phyloP scores from a whole-genome alignment of 2,329 filamentous ascomycete genomes.

The Arthrobotrys iridis region DNA sequence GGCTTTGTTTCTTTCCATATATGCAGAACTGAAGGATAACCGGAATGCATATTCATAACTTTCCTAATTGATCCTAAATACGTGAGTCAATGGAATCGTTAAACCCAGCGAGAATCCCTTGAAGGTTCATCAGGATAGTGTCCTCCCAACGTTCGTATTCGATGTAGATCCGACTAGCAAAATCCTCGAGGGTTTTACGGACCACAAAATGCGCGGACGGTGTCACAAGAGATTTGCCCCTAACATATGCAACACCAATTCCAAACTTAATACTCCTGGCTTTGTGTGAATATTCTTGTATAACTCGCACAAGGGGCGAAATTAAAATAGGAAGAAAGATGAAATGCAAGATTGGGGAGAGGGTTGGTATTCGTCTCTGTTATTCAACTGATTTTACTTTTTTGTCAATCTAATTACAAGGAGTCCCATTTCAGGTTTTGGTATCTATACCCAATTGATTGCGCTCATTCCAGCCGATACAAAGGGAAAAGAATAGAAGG shows the following conservation, averaged over 20 bases:
- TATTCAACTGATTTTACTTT: neutral
- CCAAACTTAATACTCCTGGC: neutral
- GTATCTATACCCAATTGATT: conserved; percentile 13
- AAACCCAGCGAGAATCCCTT: conserved; percentile 3
- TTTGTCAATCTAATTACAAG: conserved; percentile 13
- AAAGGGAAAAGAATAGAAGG: conserved; percentile 12
- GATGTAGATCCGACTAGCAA: conserved; percentile 6
- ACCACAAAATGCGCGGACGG: neutral
- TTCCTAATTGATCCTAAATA: conserved; percentile 12
- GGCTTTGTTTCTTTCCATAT: neutral
- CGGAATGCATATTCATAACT: conserved; percentile 21
- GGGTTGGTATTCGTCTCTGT: too few species aligned
- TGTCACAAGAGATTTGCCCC: conserved; percentile 15
- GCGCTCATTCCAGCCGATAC: conserved; percentile 7
- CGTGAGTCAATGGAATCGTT: neutral
- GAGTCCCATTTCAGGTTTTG: neutral
- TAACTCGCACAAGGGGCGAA: too few species aligned
- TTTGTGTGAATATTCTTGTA: too few species aligned
- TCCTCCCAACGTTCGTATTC: neutral
- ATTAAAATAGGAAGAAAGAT: too few species aligned
- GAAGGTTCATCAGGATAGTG: neutral
- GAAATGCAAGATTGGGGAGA: too few species aligned
- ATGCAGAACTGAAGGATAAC: neutral
- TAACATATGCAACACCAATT: neutral
- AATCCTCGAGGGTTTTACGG: neutral